Conservation (phyloP, 176 grass and related monocot genomes). For the Thalia dealbata region DNA sequence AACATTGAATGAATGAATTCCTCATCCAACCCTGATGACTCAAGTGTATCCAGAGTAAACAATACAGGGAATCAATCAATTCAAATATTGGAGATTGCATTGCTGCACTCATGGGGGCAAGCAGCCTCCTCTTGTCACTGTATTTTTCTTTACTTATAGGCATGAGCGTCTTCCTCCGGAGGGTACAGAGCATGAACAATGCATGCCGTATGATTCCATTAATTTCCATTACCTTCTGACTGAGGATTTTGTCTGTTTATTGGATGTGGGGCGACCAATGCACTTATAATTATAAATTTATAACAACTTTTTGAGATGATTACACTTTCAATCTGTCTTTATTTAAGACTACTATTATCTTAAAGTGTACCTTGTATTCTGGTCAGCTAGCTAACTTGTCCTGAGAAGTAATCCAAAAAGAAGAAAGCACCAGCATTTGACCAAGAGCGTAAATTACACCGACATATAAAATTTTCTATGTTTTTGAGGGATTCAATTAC, state of each 20-base stretch:
- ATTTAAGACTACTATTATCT: no score
- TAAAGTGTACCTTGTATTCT: no score
- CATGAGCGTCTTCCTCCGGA: background rate
- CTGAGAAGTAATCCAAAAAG: no score
- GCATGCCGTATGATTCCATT: background rate
- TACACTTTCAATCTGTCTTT: no score
- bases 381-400: no score
- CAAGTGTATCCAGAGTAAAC: no score
- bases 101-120: background rate
- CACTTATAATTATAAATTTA: no score
- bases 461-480: background rate
- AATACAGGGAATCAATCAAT: background rate
- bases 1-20: no score
- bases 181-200: background rate
- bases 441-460: background rate
- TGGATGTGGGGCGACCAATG: background rate
- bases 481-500: background rate
- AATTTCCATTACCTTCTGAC: no score
- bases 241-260: background rate
- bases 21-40: background rate
- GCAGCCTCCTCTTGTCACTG: background rate
- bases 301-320: no score
- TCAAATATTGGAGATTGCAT: no score
- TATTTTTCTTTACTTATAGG: no score
- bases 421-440: background rate